Evolutionary conservation across 441 rosid species (phyloP), one percentile per base, ranked within the genome.

Genomic region (Manihot esculenta): DNA sequence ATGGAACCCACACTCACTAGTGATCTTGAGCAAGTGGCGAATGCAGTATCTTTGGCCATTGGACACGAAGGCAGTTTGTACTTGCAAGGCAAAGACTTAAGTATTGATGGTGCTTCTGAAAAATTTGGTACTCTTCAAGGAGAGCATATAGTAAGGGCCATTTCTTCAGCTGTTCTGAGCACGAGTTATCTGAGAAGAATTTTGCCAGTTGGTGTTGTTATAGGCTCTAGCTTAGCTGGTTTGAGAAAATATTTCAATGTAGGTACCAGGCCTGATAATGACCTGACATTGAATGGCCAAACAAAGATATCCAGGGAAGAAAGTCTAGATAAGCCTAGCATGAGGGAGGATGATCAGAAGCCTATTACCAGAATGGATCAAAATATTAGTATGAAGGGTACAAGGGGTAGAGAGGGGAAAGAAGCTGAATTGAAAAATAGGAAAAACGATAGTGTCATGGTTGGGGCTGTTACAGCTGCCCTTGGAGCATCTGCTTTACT

Each of bases 141-240:
- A 71, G 88, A 85, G 64, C 78, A 75, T 69, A 81, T 89, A 73
- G 70, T 88, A 53, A 79, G 74, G 73, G 92, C 93, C 63, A 86
- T 96, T 76, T 83, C 98, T 72, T 85, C 90, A 72, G 86, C 97
- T 77, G 73, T 89, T 80, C 88, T 77, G 78, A 75, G 84, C 69
- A 91, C 98, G 59, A 80, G 50, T 70, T 83, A 82, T 81, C 89
- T 93, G 79, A 86, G 85, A 81, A 81, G 78, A 80, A 86, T 91
- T 14, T 74, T 96, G 78, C 99, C 98, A 50, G 78, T 87, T 66
- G 98, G 99, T 72, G 92, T 96, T 71, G 81, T 91, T 71, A 83
- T 84, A 70, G 98, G 99, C 70, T 90, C 94, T 72, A 80, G 91
- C 86, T 88, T 96, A 83, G 99, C 99, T 83, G 90, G 92, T 74